phyloP scores from a whole-genome alignment of 352 stramenopile species.

The Phytophthora aleatoria region DNA sequence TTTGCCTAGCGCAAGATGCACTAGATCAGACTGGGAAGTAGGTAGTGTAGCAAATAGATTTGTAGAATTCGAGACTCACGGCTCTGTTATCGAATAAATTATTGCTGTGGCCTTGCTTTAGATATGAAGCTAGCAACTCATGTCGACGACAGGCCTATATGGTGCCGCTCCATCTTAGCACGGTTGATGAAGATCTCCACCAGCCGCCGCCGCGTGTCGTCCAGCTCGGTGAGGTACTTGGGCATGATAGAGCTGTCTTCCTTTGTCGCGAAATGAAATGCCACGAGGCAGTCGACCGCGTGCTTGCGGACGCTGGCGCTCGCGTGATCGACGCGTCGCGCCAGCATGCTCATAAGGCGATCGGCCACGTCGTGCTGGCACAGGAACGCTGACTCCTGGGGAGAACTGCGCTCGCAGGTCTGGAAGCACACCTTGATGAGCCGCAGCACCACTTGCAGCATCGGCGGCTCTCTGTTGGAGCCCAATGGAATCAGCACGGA shows the following conservation, averaged over 20 bases:
- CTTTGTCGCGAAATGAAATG: constrained; percentile 60
- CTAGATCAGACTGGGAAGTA: too few species aligned
- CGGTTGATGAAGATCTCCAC: constrained; percentile 83
- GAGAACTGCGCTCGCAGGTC: constrained; percentile 28
- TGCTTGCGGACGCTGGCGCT: constrained; percentile 75
- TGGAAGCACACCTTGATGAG: constrained; percentile 56
- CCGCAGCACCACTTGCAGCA: constrained; percentile 53
- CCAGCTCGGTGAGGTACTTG: constrained; percentile 58
- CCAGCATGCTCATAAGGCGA: constrained; percentile 40
- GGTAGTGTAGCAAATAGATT: not conserved
- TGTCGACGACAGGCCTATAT: constrained; percentile 17
- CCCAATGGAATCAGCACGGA: constrained; percentile 48
- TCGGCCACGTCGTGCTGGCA: constrained; percentile 37
- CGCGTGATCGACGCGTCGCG: constrained; percentile 45
- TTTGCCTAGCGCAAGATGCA: too few species aligned
- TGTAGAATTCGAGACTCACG: not conserved
- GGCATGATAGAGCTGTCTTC: constrained; percentile 47
- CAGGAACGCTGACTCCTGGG: constrained; percentile 34
- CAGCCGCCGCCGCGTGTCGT: constrained; percentile 57
- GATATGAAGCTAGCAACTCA: constrained; percentile 3
- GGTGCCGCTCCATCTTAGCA: constrained; percentile 47
- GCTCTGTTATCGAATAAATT: too few species aligned
- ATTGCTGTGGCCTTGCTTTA: too few species aligned
- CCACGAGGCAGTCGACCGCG: constrained; percentile 69
- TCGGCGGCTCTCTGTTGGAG: constrained; percentile 40